A percentile compares a stretch with the other conserved stretches of the same genome.
These are phyloP conservation scores for Colletotrichum noveboracense DNA, from an alignment of 2,329 filamentous ascomycete genomes.

Conservation along the genomic window DNA sequence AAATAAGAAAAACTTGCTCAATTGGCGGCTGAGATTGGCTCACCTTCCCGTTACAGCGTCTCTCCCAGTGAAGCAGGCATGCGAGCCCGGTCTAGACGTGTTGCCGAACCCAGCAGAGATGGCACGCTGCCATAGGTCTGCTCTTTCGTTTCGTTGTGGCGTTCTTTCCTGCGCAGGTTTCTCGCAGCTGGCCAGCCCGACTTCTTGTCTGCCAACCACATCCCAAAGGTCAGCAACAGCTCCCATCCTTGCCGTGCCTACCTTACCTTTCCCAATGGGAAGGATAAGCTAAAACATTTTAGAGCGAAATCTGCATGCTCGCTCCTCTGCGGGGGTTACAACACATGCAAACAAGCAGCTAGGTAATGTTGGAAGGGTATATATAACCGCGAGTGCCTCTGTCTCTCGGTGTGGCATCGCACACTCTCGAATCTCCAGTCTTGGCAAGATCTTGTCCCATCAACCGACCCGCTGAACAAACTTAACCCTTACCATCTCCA, in stretches of 20 bases:
- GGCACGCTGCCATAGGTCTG: neutral
- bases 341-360: neutral
- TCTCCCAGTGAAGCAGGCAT: neutral
- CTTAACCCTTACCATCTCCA: neutral
- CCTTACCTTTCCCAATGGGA: neutral
- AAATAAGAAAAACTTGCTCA: slow-evolving; percentile 27
- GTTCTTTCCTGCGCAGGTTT: neutral
- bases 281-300: neutral
- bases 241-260: neutral
- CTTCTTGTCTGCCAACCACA: neutral
- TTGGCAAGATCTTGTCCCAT: neutral
- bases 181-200: neutral
- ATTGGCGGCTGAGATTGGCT: slow-evolving; percentile 24
- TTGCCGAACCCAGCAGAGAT: neutral
- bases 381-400: neutral
- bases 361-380: neutral
- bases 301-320: neutral
- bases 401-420: neutral
- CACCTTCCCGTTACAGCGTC: neutral
- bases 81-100: neutral
- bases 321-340: neutral
- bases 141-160: neutral
- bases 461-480: neutral
- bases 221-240: neutral
- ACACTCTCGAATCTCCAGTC: too few relatives aligned